These are phyloP conservation scores for Coniella lustricola DNA, from an alignment of 2,329 filamentous ascomycete species.

Conservation along the genomic window DNA sequence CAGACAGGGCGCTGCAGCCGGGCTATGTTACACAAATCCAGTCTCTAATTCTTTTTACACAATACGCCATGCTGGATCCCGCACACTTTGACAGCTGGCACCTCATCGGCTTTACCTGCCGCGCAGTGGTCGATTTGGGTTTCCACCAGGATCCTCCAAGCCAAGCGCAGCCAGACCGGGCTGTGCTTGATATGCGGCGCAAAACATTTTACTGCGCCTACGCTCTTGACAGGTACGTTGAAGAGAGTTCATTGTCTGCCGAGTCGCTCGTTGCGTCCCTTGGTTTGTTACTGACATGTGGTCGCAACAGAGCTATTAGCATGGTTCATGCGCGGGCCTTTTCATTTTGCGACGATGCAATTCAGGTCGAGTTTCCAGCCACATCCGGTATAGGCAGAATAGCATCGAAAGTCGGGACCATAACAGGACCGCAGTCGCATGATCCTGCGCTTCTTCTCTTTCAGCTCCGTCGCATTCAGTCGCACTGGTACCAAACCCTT, in stretches of 20 bases:
- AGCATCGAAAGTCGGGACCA: constrained; percentile 34
- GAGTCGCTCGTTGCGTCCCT: no score
- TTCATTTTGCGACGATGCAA: constrained; percentile 86
- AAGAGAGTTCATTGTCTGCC: background rate
- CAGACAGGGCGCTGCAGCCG: constrained; percentile 76
- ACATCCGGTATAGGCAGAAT: constrained; percentile 35
- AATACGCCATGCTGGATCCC: constrained; percentile 86
- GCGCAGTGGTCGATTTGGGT: constrained; percentile 82
- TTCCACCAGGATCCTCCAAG: constrained; percentile 85
- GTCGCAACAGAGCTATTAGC: constrained; percentile 62
- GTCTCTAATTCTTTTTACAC: constrained; percentile 74
- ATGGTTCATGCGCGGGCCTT: constrained; percentile 83
- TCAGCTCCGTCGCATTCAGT: constrained; percentile 77
- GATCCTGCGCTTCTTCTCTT: constrained; percentile 73
- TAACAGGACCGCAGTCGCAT: constrained; percentile 42
- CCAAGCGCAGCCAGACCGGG: constrained; percentile 59
- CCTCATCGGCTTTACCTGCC: constrained; percentile 80
- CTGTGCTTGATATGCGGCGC: constrained; percentile 68
- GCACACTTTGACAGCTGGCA: constrained; percentile 93
- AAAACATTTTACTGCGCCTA: constrained; percentile 89
- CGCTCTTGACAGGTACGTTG: constrained; percentile 68
- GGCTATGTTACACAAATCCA: constrained; percentile 83
- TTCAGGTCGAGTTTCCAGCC: constrained; percentile 71
- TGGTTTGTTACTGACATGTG: constrained; percentile 18
- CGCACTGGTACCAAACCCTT: constrained; percentile 80